Conservation (phyloP, 371 early-diverging fungal genomes). For the Saksenaea vasiformis region DNA sequence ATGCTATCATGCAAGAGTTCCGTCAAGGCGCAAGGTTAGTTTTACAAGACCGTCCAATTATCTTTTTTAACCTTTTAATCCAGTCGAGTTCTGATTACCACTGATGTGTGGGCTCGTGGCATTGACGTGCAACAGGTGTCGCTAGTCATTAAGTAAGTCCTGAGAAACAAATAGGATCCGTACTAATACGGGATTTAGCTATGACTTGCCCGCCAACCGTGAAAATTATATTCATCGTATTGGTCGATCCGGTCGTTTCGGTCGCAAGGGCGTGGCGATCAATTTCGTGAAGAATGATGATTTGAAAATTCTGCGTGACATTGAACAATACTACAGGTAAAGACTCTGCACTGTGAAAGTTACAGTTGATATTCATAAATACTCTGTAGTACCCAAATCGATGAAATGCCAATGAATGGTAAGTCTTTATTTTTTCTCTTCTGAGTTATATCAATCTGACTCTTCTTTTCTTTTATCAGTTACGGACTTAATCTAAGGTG, state of each 20-base stretch:
- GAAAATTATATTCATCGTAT: constrained; percentile 99
- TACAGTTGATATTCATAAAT: constrained; percentile 50
- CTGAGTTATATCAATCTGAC: not conserved
- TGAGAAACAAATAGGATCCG: not conserved
- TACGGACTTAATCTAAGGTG: constrained; percentile 23
- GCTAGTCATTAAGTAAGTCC: constrained; percentile 71
- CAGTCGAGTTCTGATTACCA: constrained; percentile 92
- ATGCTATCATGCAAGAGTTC: constrained; percentile 94
- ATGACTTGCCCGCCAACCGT: constrained; percentile 96
- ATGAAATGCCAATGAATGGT: constrained; percentile 94
- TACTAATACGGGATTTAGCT: constrained; percentile 81
- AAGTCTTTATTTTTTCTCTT: constrained; percentile 10
- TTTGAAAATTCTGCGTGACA: constrained; percentile 81
- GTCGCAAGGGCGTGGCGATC: constrained; percentile 99
- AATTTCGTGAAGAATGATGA: constrained; percentile 97
- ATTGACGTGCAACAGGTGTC: constrained; percentile 99
- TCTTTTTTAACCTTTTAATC: constrained; percentile 54
- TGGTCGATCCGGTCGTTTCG: constrained; percentile 99
- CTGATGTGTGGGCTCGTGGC: constrained; percentile 98
- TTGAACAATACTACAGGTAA: constrained; percentile 83
- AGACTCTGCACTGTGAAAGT: not conserved
- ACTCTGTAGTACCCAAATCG: constrained; percentile 88
- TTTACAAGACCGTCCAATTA: not conserved
- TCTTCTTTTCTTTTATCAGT: constrained; percentile 12
- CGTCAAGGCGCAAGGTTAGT: constrained; percentile 74